Conservation (phyloP, 2,329 filamentous ascomycete species). For the Aspergillus amoenus region DNA sequence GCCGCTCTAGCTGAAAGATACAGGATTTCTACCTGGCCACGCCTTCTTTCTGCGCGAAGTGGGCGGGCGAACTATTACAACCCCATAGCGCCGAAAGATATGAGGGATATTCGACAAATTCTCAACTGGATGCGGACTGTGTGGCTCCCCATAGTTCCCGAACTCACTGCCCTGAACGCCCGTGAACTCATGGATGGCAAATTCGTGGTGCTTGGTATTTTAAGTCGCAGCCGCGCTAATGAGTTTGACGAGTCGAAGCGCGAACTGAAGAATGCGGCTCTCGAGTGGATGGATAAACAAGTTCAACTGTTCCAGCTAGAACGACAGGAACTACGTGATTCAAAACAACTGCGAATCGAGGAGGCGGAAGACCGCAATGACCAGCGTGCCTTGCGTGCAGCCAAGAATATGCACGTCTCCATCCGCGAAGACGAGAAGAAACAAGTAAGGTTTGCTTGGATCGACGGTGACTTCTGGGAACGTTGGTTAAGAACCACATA, state of each 20-base stretch:
- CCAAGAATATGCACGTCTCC: constrained; percentile 87
- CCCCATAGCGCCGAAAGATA: constrained; percentile 81
- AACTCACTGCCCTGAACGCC: constrained; percentile 87
- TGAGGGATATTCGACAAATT: constrained; percentile 81
- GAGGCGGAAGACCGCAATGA: constrained; percentile 93
- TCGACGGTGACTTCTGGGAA: constrained; percentile 96
- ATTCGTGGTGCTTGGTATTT: constrained; percentile 87
- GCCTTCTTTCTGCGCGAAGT: constrained; percentile 83
- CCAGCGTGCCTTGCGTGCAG: constrained; percentile 77
- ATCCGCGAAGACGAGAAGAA: constrained; percentile 86
- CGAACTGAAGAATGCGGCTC: constrained; percentile 91
- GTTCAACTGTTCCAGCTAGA: constrained; percentile 88
- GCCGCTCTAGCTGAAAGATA: constrained; percentile 73
- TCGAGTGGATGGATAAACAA: constrained; percentile 98
- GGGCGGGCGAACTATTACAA: constrained; percentile 88
- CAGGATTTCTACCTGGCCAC: constrained; percentile 97
- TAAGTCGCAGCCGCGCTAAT: constrained; percentile 76
- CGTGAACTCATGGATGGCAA: constrained; percentile 93
- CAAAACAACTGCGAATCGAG: constrained; percentile 92
- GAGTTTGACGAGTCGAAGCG: constrained; percentile 75
- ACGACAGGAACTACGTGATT: constrained; percentile 86
- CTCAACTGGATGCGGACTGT: constrained; percentile 93
- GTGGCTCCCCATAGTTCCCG: constrained; percentile 93
- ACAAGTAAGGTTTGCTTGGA: constrained; percentile 93
- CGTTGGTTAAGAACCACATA: constrained; percentile 95